Conservation (phyloP, 1,139 yeast species). For the Ashbya aceris region DNA sequence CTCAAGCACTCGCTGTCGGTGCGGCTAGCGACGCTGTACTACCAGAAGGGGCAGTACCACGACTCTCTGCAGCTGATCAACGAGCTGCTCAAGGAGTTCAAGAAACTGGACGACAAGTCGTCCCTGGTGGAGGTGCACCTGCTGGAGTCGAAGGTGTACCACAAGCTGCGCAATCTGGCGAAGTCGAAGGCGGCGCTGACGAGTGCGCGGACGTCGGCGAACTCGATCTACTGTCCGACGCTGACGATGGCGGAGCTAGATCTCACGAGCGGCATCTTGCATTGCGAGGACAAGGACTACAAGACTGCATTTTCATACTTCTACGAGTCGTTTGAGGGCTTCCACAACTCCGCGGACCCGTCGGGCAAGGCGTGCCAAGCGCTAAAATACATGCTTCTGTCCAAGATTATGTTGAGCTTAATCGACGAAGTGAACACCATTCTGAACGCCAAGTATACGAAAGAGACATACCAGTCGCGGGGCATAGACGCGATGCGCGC, state of each 20-base stretch:
- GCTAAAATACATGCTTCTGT: slow-evolving; percentile 82
- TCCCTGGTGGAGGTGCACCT: slow-evolving; percentile 93
- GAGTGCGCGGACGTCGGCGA: slow-evolving; percentile 93
- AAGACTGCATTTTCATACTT: slow-evolving; percentile 94
- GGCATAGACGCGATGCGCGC: slow-evolving; percentile 88
- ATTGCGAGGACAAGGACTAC: slow-evolving; percentile 95
- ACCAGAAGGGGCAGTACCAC: slow-evolving; percentile 53
- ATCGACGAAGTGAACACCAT: slow-evolving; percentile 79
- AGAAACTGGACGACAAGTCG: slow-evolving; percentile 89
- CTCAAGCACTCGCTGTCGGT: slow-evolving; percentile 82
- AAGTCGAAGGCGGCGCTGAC: slow-evolving; percentile 89
- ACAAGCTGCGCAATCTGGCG: slow-evolving; percentile 85
- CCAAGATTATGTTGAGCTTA: slow-evolving; percentile 85
- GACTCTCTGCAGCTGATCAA: slow-evolving; percentile 68
- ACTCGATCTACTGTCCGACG: slow-evolving; percentile 93
- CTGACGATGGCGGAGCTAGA: slow-evolving; percentile 89
- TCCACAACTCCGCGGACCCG: slow-evolving; percentile 39
- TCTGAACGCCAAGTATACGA: slow-evolving; percentile 68
- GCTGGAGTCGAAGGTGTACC: slow-evolving; percentile 82
- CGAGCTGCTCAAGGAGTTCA: slow-evolving; percentile 70
- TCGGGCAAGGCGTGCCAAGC: slow-evolving; percentile 64
- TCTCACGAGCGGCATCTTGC: slow-evolving; percentile 88
- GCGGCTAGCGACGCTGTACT: slow-evolving; percentile 69
- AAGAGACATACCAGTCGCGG: slow-evolving; percentile 60
- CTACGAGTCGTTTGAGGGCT: slow-evolving; percentile 90